Base-by-base conservation (phyloP, 1,139 yeast genomes). In the Geotrichum reessii region DNA sequence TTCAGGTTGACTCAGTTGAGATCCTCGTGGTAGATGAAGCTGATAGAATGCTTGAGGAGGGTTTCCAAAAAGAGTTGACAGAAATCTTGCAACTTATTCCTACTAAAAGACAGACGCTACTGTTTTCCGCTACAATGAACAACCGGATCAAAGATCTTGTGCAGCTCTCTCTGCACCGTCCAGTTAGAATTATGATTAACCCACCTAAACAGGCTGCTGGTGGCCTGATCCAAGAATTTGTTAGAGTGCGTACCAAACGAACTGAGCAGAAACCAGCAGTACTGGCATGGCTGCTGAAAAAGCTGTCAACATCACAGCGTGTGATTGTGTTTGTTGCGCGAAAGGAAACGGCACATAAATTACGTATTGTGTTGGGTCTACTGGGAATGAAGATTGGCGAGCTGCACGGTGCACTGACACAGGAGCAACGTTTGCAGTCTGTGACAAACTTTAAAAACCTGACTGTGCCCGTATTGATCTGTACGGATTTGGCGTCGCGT, bases 401-500 rank as follows among this genome's bases (percentile, higher is more conserved):
- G 74, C 79, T 93, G 59, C 99, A 95, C 73, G 99, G 99, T 65
- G 84, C 97, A 3, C 77, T 93, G 67, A 81, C 95, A 0, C 99
- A 95, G 74, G 99, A 95, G 64, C 99, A 93, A 74, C 92, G 99
- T 78, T 78, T 92, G 65, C 81, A 81, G 63, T 86, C 89, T 67
- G 90, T 95, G 47, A 86, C 85, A 17, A 87, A 84, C 63, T 93
- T 93, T 76, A 89, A 88, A 67, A 84, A 82, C 65, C 78, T 90
- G 66, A 82, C 83, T 14, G 96, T 90, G 31, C 96, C 98, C 1
- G 85, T 93, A 14, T 78, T 93, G 63, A 80, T 93, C 49, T 93
- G 98, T 84, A 95, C 99, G 0, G 99, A 95, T 80, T 82, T 93
- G 72, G 99, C 99, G 0, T 93, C 99, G 31, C 89, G 99, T 82